Evolutionary conservation across 768 basidiomycete genomes (phyloP).

Genomic region (Myochromella boudieri): DNA sequence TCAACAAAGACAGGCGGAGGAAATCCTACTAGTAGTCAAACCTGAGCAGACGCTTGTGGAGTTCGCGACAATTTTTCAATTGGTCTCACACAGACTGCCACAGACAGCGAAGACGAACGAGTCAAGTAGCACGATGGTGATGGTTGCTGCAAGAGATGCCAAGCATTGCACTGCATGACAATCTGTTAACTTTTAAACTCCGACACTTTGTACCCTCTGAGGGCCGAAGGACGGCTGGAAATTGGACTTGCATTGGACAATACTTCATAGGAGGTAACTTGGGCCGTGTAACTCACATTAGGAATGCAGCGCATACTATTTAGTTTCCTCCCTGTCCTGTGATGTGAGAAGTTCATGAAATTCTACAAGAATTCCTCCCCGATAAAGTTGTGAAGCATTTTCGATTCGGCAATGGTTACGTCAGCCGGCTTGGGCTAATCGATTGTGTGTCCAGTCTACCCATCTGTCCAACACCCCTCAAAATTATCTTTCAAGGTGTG

Average conservation of each 20-base stretch:
- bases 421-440: constrained; percentile 28
- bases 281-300: too few species aligned
- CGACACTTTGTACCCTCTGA: constrained; percentile 23
- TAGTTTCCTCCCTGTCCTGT: too few species aligned
- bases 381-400: not conserved
- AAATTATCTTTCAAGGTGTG: constrained; percentile 43
- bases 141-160: constrained; percentile 35
- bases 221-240: too few species aligned
- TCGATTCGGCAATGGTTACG: constrained; percentile 30
- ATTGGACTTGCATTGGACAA: too few species aligned
- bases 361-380: too few species aligned
- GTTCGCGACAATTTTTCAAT: constrained; percentile 39
- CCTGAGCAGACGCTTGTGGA: constrained; percentile 14
- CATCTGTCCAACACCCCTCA: constrained; percentile 30
- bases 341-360: too few species aligned
- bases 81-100: constrained; percentile 51
- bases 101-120: constrained; percentile 35
- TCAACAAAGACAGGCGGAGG: constrained; percentile 15
- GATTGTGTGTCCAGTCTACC: constrained; percentile 19
- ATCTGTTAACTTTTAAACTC: constrained; percentile 30
- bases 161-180: constrained; percentile 18
- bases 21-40: constrained; percentile 14
- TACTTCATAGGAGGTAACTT: too few species aligned
- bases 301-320: too few species aligned
- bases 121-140: constrained; percentile 35